A percentile compares a stretch with the other conserved stretches of the same genome.
These are phyloP conservation scores for Fusarium foetens DNA, from an alignment of 2,329 filamentous ascomycete genomes.

Conservation along the genomic window DNA sequence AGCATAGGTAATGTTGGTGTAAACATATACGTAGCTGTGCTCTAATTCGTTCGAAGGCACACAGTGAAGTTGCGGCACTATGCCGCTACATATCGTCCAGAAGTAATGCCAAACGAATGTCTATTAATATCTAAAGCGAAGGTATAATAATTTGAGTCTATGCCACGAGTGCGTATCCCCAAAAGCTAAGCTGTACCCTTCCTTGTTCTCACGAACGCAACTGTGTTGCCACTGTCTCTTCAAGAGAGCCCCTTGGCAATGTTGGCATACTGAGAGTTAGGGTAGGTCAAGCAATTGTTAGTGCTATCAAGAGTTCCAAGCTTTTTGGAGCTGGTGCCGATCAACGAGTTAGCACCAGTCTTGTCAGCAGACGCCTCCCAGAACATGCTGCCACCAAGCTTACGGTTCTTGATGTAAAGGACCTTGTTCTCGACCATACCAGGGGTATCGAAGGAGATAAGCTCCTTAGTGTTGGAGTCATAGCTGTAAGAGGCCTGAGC, in stretches of 20 bases:
- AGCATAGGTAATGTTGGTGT: too few relatives aligned
- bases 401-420: slow-evolving; percentile 67
- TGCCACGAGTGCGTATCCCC: not conserved
- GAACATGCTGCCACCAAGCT: slow-evolving; percentile 83
- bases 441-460: slow-evolving; percentile 78
- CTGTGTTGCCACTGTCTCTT: not conserved
- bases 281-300: slow-evolving; percentile 62
- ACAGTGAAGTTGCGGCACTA: too few relatives aligned
- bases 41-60: too few relatives aligned
- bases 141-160: not conserved
- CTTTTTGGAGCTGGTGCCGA: slow-evolving; percentile 58
- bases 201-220: not conserved
- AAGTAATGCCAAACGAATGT: not conserved
- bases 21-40: too few relatives aligned
- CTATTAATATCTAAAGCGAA: not conserved
- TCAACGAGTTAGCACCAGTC: slow-evolving; percentile 67
- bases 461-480: slow-evolving; percentile 64
- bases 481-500: slow-evolving; percentile 77
- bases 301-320: slow-evolving; percentile 54
- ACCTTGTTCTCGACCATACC: slow-evolving; percentile 70
- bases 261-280: slow-evolving; percentile 64
- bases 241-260: slow-evolving; percentile 45
- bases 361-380: slow-evolving; percentile 82
- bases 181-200: not conserved
- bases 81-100: not conserved